Evolutionary conservation across 805 yeast species (phyloP), one percentile per base, ranked within the genome.

Genomic region (Zygosaccharomyces bailii): DNA sequence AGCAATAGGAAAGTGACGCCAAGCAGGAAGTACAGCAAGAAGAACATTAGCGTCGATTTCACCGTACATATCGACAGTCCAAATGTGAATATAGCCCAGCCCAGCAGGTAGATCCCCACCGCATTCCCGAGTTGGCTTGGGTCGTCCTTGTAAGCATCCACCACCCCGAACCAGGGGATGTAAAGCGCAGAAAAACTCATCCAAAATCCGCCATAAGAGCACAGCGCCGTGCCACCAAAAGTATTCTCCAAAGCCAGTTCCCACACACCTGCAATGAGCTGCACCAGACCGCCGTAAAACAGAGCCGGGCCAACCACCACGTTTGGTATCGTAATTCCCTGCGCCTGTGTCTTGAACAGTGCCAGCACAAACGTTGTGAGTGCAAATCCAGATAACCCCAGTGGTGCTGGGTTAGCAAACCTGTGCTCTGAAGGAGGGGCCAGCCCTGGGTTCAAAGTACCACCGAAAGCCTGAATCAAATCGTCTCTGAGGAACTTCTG

Each of bases 371-470:
- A 79, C 3, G 85, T 79, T 3, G 85, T 78, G 47, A 80, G 56
- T 2, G 85, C 82, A 56, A 81, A 81, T 0, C 77, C 85, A 31
- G 73, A 66, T 39, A 82, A 59, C 7, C 86, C 87, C 32, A 81
- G 63, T 5, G 86, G 84, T 27, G 82, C 82, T 10, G 86, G 84
- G 57, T 80, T 80, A 36, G 78, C 86, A 53, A 81, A 72, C 51
- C 73, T 73, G 54, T 82, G 80, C 6, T 68, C 59, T 11, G 91
- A 75, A 4, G 78, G 74, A n/a, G 75, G 72, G 21, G 77, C 63
- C 44, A 71, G 37, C 71, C 87, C 91, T 18, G 93, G 87, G 53
- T 81, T 80, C 60, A 85, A 68, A 14, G 84, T 74, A 81, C 96
- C 96, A 64, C 95, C 96, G 52, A 84, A 84, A 2, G 91, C 91